Base-by-base conservation (phyloP, 331 rosid species). In the Malus hybrid region DNA sequence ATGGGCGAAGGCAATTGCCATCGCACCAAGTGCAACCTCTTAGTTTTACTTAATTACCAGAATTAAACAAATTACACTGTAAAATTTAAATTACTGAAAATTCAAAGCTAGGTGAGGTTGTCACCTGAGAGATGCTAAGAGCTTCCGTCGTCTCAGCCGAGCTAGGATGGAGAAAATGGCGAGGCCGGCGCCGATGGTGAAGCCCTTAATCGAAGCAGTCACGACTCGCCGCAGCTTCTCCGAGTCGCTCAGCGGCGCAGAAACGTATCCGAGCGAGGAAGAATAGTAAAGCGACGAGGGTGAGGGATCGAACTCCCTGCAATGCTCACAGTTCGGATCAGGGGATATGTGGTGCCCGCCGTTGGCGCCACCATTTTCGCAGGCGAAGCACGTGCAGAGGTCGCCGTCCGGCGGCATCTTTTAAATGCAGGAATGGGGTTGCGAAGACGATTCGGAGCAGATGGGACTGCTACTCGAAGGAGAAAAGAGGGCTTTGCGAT, bases 171-270 rank as follows among this genome's bases (percentile, higher is more conserved):
- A 89, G 83, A 95, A 92, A 74, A 95, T 86, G 68, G 99, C 90
- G 65, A 95, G 98, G 67, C 98, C 98, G 71, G 98, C 98, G 64
- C 99, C 99, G 44, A 95, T 85, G 5, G 88, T 56, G 96, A 95
- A 95, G 39, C 98, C 98, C 76, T 92, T 95, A 31, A 84, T 90
- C 4, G 99, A 90, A 36, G 97, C 89, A 10, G 80, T 39, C 20
- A 88, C 59, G 54, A 92, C 78, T 65, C 91, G 80, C 74, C 89
- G 83, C 2, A 95, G 88, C 88, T 89, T 92, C 75, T 88, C 90
- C 66, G 73, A 76, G 64, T 88, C 96, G 56, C 79, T 85, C 86
- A 79, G 55, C 56, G 91, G 84, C 76, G 76, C 44, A 24, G 85
- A 70, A 65, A 67, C 22, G 66, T 66, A 61, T 50, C 33, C 68